A percentile compares a stretch with the other conserved stretches of the same genome.
phyloP scores from a whole-genome alignment of 2,329 filamentous ascomycete genomes.

The Aquanectria penicillioides region DNA sequence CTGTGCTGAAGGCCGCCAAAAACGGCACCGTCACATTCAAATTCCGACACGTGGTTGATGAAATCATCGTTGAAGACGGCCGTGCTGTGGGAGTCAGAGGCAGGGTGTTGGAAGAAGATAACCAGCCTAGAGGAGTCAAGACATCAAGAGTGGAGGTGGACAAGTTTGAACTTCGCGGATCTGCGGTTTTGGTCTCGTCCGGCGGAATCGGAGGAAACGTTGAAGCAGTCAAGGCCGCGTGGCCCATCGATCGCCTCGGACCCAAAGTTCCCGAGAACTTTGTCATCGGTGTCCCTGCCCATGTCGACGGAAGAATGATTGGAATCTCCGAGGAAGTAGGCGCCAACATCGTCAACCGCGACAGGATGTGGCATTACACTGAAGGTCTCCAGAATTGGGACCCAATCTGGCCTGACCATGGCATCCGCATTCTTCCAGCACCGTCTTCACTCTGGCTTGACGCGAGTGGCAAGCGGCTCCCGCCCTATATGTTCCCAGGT shows the following conservation, averaged over 20 bases:
- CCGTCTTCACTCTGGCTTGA: conserved; percentile 72
- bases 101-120: conserved; percentile 61
- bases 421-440: conserved; percentile 68
- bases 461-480: conserved; percentile 66
- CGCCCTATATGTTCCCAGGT: conserved; percentile 66
- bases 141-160: conserved; percentile 59
- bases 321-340: conserved; percentile 63
- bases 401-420: conserved; percentile 69
- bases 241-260: conserved; percentile 67
- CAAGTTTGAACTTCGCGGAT: conserved; percentile 63
- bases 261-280: conserved; percentile 65
- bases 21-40: conserved; percentile 64
- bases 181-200: conserved; percentile 64
- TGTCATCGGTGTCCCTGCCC: conserved; percentile 69
- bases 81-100: conserved; percentile 64
- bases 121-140: conserved; percentile 61
- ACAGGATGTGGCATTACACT: conserved; percentile 75
- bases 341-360: conserved; percentile 66
- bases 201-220: conserved; percentile 71
- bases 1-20: conserved; percentile 62
- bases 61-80: conserved; percentile 62
- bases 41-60: conserved; percentile 67
- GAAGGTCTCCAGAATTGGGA: conserved; percentile 71
- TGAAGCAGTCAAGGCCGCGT: conserved; percentile 66
- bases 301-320: conserved; percentile 73